phyloP scores from a whole-genome alignment of 192 early-diverging fungal species.

The Dimargaris xerosporica region DNA sequence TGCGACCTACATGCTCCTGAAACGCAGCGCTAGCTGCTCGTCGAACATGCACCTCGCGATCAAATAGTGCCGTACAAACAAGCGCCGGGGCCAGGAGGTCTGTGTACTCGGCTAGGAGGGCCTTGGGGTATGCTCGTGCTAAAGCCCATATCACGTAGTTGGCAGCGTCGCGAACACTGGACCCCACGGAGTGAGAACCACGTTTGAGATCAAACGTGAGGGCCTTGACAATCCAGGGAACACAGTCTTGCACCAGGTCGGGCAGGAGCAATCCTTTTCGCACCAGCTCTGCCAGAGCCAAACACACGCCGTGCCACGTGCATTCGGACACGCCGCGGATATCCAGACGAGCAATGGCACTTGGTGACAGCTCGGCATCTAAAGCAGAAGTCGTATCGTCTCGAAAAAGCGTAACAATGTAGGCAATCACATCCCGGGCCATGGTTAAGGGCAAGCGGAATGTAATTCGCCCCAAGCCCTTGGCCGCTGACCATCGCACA shows the following conservation, averaged over 20 bases:
- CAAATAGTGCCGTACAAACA: constrained; percentile 67
- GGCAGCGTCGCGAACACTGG: constrained; percentile 88
- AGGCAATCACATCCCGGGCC: constrained; percentile 65
- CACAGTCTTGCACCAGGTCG: constrained; percentile 41
- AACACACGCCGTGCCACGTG: constrained; percentile 88
- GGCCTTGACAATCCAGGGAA: constrained; percentile 72
- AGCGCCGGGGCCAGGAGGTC: constrained; percentile 53
- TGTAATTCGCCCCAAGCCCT: constrained; percentile 82
- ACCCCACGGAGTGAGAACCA: constrained; percentile 80
- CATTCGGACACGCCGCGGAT: constrained; percentile 70
- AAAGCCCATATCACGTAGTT: constrained; percentile 98
- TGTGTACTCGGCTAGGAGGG: constrained; percentile 47
- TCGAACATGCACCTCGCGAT: constrained; percentile 86
- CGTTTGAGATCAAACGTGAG: constrained; percentile 79
- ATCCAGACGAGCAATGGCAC: constrained; percentile 21
- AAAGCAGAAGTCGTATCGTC: constrained; percentile 49
- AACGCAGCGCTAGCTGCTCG: constrained; percentile 91
- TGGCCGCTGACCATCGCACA: constrained; percentile 94
- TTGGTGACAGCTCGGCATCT: constrained; percentile 10
- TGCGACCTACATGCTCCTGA: constrained; percentile 92
- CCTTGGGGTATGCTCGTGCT: constrained; percentile 71
- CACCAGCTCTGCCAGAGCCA: constrained; percentile 83
- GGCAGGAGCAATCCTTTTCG: constrained; percentile 72
- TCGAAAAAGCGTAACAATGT: constrained; percentile 62
- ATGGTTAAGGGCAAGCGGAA: constrained; percentile 63